These are phyloP conservation scores for Botrytis fabae DNA, from an alignment of 2,329 filamentous ascomycete species.

Conservation along the genomic window DNA sequence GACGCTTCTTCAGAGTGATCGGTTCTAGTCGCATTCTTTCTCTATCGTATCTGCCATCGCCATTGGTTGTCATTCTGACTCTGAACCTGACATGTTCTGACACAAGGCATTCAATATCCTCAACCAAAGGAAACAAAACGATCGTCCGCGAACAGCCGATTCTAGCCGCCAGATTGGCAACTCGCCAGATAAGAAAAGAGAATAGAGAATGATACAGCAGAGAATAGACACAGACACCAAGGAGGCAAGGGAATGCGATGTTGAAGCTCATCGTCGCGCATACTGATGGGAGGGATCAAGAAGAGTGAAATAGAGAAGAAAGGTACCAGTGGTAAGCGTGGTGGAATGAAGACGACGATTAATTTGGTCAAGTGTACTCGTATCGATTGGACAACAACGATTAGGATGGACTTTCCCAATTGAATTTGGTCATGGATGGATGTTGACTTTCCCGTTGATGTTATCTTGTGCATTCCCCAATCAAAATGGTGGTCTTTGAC, in stretches of 20 bases:
- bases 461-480: background rate
- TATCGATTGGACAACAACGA: background rate
- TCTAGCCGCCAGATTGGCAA: background rate
- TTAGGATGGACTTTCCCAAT: slow-evolving; percentile 10
- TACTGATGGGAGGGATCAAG: background rate
- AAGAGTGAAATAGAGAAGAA: background rate
- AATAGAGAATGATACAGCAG: background rate
- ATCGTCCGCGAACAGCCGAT: background rate
- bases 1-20: background rate
- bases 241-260: background rate
- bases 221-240: background rate
- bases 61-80: background rate
- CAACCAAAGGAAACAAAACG: background rate
- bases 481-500: background rate
- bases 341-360: background rate
- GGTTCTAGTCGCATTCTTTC: background rate
- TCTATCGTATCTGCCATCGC: background rate
- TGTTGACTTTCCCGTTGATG: background rate
- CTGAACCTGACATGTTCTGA: background rate
- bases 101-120: background rate
- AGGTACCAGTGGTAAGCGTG: background rate
- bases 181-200: background rate
- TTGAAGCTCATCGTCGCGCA: background rate
- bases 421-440: slow-evolving; percentile 1
- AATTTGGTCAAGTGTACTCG: background rate